Evolutionary conservation across 495 filamentous ascomycete species (phyloP).

Genomic region (Glonium stellatum): DNA sequence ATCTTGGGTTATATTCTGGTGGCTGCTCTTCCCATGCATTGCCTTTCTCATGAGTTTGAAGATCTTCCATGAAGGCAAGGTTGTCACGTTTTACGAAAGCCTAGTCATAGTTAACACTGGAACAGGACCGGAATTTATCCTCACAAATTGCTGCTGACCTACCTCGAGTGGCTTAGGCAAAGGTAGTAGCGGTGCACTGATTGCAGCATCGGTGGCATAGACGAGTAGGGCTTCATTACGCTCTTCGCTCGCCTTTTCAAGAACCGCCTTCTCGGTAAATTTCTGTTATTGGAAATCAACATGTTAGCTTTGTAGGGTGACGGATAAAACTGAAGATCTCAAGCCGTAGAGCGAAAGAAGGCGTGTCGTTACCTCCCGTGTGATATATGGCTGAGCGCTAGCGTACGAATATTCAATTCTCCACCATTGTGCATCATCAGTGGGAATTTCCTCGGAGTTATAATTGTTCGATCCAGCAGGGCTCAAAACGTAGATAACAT

Average conservation of each 20-base stretch:
- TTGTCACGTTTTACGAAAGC: constrained; percentile 23
- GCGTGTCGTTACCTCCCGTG: constrained; percentile 2
- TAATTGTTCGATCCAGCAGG: constrained; percentile 2
- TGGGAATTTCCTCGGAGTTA: background rate
- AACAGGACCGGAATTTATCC: too few relatives aligned
- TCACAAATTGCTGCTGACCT: too few relatives aligned
- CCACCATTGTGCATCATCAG: constrained; percentile 16
- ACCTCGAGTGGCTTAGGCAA: constrained; percentile 8
- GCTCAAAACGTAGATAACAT: constrained; percentile 16
- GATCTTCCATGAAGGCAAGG: constrained; percentile 12
- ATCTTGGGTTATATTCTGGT: background rate
- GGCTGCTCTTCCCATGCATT: background rate
- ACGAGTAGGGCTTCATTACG: constrained; percentile 18
- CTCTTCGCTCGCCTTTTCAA: constrained; percentile 20
- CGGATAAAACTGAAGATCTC: too few relatives aligned
- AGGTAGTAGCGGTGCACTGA: background rate
- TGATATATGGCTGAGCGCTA: constrained; percentile 8
- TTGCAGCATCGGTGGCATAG: constrained; percentile 25
- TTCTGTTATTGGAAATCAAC: background rate
- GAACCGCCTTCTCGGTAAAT: constrained; percentile 7
- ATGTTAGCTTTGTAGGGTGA: too few relatives aligned
- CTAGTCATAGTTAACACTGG: background rate
- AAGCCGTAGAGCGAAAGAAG: background rate
- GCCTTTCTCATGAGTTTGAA: background rate
- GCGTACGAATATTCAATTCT: constrained; percentile 16